Evolutionary conservation across 1,284 basidiomycete genomes (phyloP).

Genomic region (Heterobasidion irregulare): DNA sequence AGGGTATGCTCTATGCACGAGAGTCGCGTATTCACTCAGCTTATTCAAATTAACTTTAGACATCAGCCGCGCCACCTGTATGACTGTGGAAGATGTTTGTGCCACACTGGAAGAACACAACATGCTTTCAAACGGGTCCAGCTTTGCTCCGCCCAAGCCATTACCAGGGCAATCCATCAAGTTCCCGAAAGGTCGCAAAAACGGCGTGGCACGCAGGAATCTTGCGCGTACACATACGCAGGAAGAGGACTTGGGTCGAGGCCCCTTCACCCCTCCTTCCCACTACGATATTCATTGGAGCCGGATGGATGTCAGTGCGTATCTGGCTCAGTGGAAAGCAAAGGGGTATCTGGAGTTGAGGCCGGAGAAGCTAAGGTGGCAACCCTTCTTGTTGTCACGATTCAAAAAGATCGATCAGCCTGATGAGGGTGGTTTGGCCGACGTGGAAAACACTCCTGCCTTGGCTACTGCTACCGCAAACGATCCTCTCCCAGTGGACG

Average conservation of each 20-base stretch:
- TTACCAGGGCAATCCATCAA: constrained; percentile 72
- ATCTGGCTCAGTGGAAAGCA: constrained; percentile 63
- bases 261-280: constrained; percentile 61
- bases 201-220: constrained; percentile 52
- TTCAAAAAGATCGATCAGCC: constrained; percentile 34
- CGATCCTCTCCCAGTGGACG: constrained; percentile 5
- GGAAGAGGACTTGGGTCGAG: constrained; percentile 30
- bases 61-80: constrained; percentile 80
- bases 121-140: constrained; percentile 61
- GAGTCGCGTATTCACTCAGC: constrained; percentile 5
- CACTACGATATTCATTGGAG: constrained; percentile 79
- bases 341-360: constrained; percentile 80
- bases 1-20: constrained; percentile 44
- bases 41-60: constrained; percentile 39
- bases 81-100: constrained; percentile 88
- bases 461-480: background rate
- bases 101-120: constrained; percentile 69
- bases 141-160: constrained; percentile 37
- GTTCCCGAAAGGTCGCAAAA: constrained; percentile 61
- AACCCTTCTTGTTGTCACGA: constrained; percentile 78
- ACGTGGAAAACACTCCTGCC: constrained; percentile 1
- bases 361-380: constrained; percentile 91
- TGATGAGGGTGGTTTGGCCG: constrained; percentile 15
- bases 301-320: constrained; percentile 55
- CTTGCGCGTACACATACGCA: constrained; percentile 51